These are phyloP conservation scores for Cercospora zeae-maydis DNA, from an alignment of 2,329 filamentous ascomycete genomes.

Conservation along the genomic window DNA sequence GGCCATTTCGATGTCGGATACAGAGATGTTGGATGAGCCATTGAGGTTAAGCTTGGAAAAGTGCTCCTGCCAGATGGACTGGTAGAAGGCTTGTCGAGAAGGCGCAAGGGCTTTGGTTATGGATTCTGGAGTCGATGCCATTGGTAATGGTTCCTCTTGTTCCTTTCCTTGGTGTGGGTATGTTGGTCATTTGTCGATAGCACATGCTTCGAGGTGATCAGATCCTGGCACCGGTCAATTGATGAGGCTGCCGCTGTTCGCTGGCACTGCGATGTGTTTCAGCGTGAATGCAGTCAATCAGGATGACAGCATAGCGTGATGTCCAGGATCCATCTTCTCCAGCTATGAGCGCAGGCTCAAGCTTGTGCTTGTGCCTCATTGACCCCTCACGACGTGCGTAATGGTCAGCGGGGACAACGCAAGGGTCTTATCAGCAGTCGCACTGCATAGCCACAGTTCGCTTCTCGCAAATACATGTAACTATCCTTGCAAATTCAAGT, in stretches of 20 bases:
- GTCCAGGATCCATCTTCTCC: not conserved
- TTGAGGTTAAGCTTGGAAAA: constrained; percentile 10
- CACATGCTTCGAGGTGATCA: not conserved
- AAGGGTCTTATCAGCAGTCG: not conserved
- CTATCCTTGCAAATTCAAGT: not conserved
- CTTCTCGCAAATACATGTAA: too few species aligned
- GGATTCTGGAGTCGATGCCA: constrained; percentile 5
- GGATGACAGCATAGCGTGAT: not conserved
- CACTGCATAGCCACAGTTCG: not conserved
- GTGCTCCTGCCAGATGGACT: constrained; percentile 9
- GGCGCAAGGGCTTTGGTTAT: constrained; percentile 9
- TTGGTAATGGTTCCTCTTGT: not conserved
- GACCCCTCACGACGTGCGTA: constrained; percentile 8
- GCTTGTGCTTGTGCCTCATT: not conserved
- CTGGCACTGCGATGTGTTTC: not conserved
- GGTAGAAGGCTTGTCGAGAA: constrained; percentile 10
- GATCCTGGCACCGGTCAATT: too few species aligned
- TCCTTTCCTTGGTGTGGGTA: not conserved
- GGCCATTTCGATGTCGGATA: constrained; percentile 12
- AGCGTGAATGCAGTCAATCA: not conserved
- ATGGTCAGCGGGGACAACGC: constrained; percentile 9
- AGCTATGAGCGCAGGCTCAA: not conserved
- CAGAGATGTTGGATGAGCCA: constrained; percentile 4
- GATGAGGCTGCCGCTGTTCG: not conserved
- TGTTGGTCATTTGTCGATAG: not conserved